Percentiles rank a stretch among this genome's conserved stretches.
Conservation (phyloP, 2,329 filamentous ascomycete species). For the Lachnellula occidentalis region DNA sequence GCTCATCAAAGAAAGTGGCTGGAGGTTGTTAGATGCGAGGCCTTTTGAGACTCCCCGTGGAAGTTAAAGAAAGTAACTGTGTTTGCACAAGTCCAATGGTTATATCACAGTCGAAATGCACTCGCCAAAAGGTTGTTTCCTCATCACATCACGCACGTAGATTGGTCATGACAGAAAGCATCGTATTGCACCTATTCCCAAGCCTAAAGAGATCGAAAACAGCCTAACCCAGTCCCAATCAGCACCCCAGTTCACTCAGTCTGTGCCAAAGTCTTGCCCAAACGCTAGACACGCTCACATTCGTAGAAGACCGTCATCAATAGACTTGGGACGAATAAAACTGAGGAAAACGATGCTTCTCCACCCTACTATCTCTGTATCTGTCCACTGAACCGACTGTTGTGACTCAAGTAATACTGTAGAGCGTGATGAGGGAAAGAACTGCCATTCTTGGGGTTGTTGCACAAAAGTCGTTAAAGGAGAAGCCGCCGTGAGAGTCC, state of each 20-base stretch:
- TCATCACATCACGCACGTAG: background rate
- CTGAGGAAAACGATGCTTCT: background rate
- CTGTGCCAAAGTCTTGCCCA: background rate
- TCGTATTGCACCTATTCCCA: conserved; percentile 24
- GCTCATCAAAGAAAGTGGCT: too few species aligned
- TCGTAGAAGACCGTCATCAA: background rate
- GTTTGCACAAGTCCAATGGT: too few species aligned
- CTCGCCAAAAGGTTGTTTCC: background rate
- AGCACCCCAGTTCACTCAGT: background rate
- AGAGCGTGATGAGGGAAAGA: conserved; percentile 11
- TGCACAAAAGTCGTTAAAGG: background rate
- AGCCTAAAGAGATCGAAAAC: conserved; percentile 16
- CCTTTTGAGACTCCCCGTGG: too few species aligned
- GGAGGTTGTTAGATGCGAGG: too few species aligned
- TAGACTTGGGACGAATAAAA: background rate
- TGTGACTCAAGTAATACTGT: conserved; percentile 9
- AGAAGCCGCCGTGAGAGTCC: conserved; percentile 5
- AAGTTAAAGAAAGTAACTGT: too few species aligned
- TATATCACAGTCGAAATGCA: background rate
- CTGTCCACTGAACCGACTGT: background rate
- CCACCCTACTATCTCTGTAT: background rate
- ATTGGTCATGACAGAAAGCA: conserved; percentile 22
- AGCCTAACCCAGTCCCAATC: conserved; percentile 4
- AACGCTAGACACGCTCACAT: background rate
- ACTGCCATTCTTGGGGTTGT: conserved; percentile 13